Evolutionary conservation across 163 green algal genomes (phyloP).

Genomic region (Chloroidium sp.): DNA sequence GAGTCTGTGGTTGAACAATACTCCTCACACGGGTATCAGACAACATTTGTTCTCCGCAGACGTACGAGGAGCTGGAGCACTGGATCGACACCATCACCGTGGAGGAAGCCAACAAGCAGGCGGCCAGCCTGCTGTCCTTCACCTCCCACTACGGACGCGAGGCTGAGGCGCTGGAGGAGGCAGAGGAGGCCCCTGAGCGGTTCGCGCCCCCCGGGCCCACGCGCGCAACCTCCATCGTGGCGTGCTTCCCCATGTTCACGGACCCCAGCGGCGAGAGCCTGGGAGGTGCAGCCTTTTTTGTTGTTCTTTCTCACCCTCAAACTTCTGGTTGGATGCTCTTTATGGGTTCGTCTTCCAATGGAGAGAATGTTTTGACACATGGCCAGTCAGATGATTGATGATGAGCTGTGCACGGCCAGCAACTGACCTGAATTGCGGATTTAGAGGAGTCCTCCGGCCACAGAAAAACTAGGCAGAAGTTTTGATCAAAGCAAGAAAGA

Average conservation of each 20-base stretch:
- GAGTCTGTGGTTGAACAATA: no score
- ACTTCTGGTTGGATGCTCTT: no score
- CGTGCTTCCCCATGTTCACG: conserved; percentile 82
- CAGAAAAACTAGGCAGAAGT: no score
- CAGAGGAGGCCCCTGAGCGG: conserved; percentile 14
- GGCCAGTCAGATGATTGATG: no score
- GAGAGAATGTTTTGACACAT: neutral
- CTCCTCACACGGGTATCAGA: no score
- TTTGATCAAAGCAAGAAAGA: no score
- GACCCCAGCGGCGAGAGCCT: conserved; percentile 46
- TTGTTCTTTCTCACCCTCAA: no score
- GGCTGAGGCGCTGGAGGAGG: conserved; percentile 12
- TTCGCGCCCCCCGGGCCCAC: conserved; percentile 51
- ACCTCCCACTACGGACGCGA: conserved; percentile 73
- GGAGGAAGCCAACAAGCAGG: conserved; percentile 74
- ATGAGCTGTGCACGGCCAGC: no score
- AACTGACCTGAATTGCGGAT: no score
- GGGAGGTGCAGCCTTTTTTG: conserved; percentile 3
- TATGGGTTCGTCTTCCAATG: neutral
- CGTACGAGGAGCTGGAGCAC: conserved; percentile 59
- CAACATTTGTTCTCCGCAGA: conserved; percentile 27
- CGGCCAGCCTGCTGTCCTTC: conserved; percentile 73
- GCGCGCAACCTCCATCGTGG: conserved; percentile 80
- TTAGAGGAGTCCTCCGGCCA: no score
- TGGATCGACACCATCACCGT: conserved; percentile 67